Evolutionary conservation across 2,329 filamentous ascomycete species (phyloP), one percentile per base, ranked within the genome.

Genomic region (Epicoccum sorghinum): DNA sequence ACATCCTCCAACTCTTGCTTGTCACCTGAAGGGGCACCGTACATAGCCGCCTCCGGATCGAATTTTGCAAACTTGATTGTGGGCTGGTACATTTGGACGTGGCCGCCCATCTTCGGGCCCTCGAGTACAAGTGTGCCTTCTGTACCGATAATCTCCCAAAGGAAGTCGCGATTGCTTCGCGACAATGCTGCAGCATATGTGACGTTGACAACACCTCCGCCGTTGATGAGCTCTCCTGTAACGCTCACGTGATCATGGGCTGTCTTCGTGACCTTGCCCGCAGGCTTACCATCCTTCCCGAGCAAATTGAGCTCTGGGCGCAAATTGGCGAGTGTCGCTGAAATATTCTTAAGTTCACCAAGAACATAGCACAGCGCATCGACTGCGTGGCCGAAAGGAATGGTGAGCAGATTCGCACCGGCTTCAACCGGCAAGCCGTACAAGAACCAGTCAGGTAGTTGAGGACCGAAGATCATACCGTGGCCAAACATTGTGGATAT

Each of bases 401-500:
- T 76, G 0, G 76, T 77, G 30, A 79, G 50, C 32, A 77, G 35
- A 30, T 79, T 80, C 3, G 73, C 77, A 0, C 77, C 77, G 3
- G 84, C 63, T 7, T 76, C 72, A 9, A 77, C 71, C 4, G 83
- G 72, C 0, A 79, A 66, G 37, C 83, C 82, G 53, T 86, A 87
- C 25, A 72, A 65, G 27, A 82, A 61, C 7, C 42, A 30, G 13
- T 66, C 54, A 1, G 32, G 27, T 0, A 65, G 39, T 2, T 54
- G 52, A 2, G 62, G 52, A 4, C 68, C 66, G 7, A 65, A 66
- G 4, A 73, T 60, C 12, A 47, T 29, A 2, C 64, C 66, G 47
- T 70, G 40, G 14, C 44, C 46, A 27, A 56, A 68, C 69, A 75
- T 71, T 0, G 64, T 70, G 1, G 70, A 72, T 46, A 69, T 73